These are phyloP conservation scores for Paratinospora sagittata DNA, from an alignment of 164 flowering plant species.

Conservation along the genomic window DNA sequence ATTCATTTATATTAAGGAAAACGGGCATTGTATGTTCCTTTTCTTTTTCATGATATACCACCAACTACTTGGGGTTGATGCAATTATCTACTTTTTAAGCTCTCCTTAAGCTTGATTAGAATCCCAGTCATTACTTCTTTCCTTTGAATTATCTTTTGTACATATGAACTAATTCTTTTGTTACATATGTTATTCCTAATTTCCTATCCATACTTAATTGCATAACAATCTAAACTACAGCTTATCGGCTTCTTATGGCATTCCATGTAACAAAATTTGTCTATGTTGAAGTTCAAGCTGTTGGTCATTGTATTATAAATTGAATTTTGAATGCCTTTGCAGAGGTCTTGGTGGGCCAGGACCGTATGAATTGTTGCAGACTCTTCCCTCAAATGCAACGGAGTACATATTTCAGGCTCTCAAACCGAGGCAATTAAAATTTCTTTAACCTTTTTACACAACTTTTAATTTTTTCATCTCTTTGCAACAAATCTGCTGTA, in stretches of 20 bases:
- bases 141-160: not conserved
- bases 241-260: not conserved
- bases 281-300: not conserved
- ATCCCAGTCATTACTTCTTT: not conserved
- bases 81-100: not conserved
- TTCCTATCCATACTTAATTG: not conserved
- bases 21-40: not conserved
- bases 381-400: constrained; percentile 56
- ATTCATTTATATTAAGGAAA: not conserved
- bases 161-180: not conserved
- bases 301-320: not conserved
- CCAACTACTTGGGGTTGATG: not conserved
- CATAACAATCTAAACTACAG: not conserved
- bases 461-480: not conserved
- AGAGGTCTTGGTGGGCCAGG: constrained; percentile 35
- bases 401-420: constrained; percentile 72
- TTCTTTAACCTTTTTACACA: not conserved
- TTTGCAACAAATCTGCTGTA: not conserved
- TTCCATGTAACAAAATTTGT: not conserved
- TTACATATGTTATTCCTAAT: not conserved
- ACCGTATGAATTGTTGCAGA: constrained; percentile 40
- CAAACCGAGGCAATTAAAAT: constrained; percentile 45
- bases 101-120: not conserved
- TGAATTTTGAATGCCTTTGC: constrained; percentile 13
- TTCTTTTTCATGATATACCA: not conserved